A percentile compares a stretch with the other conserved stretches of the same genome.
These are phyloP conservation scores for Xylaria multiplex DNA, from an alignment of 2,329 filamentous ascomycete genomes.

Conservation along the genomic window DNA sequence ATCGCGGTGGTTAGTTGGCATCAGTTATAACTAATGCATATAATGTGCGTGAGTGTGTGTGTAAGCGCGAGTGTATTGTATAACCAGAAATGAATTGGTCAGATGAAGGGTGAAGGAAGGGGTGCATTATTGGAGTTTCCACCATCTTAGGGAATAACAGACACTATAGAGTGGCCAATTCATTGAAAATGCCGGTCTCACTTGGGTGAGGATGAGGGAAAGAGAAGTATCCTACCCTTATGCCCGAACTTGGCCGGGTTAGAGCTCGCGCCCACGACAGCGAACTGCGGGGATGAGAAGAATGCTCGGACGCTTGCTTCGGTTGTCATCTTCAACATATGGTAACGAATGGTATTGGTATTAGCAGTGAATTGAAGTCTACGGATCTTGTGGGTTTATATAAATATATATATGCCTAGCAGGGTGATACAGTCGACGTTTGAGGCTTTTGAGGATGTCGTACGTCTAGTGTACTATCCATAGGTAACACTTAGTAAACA, in stretches of 20 bases:
- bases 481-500: not conserved
- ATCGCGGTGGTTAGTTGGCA: not conserved
- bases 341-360: constrained; percentile 1
- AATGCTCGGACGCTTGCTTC: constrained; percentile 79
- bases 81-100: not conserved
- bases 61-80: not conserved
- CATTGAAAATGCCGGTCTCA: not conserved
- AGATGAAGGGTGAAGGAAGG: not conserved
- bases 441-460: not conserved
- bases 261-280: constrained; percentile 89
- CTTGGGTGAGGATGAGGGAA: not conserved
- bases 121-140: not conserved
- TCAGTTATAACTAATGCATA: not conserved
- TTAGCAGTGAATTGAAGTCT: not conserved
- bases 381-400: no score
- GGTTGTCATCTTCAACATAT: constrained; percentile 64
- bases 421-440: no score
- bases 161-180: not conserved
- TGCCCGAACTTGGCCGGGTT: constrained; percentile 89
- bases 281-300: constrained; percentile 82
- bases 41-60: not conserved
- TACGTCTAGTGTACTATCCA: not conserved
- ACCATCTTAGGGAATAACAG: not conserved
- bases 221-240: constrained; percentile 70
- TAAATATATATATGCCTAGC: no score